Evolutionary conservation across 2,329 filamentous ascomycete species (phyloP).

Genomic region (Trichoderma atrobrunneum): DNA sequence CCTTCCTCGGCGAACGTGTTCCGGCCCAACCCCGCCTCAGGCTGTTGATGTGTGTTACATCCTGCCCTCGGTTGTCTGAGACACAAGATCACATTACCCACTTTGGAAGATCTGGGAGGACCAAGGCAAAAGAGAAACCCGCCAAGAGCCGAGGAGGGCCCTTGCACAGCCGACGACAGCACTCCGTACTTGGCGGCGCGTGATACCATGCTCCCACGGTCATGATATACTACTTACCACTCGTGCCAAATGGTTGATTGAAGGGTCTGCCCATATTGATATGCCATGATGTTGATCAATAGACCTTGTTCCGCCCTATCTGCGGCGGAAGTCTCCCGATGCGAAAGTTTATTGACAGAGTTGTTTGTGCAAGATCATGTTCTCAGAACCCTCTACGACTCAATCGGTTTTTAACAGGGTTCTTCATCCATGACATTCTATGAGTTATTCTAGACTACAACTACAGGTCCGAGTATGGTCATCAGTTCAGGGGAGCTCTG

Average conservation of each 20-base stretch:
- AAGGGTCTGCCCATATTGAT: not conserved
- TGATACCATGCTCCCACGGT: not conserved
- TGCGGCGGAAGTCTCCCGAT: not conserved
- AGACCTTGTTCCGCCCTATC: not conserved
- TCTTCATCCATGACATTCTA: not conserved
- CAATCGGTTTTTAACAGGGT: not conserved
- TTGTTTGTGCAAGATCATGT: not conserved
- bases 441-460: not conserved
- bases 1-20: conserved; percentile 5
- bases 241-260: not conserved
- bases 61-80: conserved; percentile 15
- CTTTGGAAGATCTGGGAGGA: conserved; percentile 2
- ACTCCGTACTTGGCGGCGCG: not conserved
- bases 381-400: not conserved
- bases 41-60: conserved; percentile 9
- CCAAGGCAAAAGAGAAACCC: not conserved
- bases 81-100: conserved; percentile 12
- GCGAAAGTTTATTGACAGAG: not conserved
- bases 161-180: not conserved
- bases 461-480: not conserved
- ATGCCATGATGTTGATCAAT: not conserved
- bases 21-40: conserved; percentile 17
- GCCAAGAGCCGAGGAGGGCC: not conserved
- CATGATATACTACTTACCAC: not conserved
- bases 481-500: not conserved